A percentile compares a stretch with the other conserved stretches of the same genome.
phyloP scores from a whole-genome alignment of 305 asterid species.

The Monarda citriodora region DNA sequence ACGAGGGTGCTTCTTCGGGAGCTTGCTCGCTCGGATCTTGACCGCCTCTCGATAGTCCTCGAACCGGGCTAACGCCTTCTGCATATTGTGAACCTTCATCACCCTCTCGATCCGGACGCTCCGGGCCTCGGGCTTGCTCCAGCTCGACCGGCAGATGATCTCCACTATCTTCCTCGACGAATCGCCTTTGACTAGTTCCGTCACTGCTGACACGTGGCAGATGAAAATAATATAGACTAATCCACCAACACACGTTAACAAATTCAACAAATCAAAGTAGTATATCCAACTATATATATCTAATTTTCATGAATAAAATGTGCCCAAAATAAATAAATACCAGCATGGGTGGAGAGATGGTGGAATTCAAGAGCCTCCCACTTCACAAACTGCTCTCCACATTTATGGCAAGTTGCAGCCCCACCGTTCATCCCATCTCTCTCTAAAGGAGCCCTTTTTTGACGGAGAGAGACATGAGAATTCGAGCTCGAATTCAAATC shows the following conservation, averaged over 20 bases:
- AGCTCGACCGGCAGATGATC: conserved; percentile 84
- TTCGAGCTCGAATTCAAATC: background rate
- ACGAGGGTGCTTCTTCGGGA: conserved; percentile 86
- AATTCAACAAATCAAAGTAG: too few species aligned
- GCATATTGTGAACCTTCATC: conserved; percentile 84
- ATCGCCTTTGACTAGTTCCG: conserved; percentile 88
- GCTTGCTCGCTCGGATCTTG: conserved; percentile 72
- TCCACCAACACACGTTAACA: too few species aligned
- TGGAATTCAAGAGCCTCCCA: conserved; percentile 89
- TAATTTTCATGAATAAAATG: too few species aligned
- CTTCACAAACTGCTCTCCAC: conserved; percentile 82
- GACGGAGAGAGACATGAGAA: conserved; percentile 33
- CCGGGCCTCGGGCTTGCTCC: conserved; percentile 64
- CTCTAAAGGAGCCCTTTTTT: conserved; percentile 42
- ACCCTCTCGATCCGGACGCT: conserved; percentile 71
- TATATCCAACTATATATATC: too few species aligned
- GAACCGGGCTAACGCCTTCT: conserved; percentile 70
- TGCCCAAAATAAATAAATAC: conserved; percentile 27
- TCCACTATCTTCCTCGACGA: conserved; percentile 92
- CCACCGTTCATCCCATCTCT: conserved; percentile 9
- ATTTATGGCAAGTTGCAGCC: conserved; percentile 56
- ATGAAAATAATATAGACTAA: too few species aligned
- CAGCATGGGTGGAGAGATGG: conserved; percentile 92
- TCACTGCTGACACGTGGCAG: conserved; percentile 41
- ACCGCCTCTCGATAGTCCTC: conserved; percentile 86